phyloP scores from a whole-genome alignment of 2,329 filamentous ascomycete species.

The Teratosphaeriaceae sp. region DNA sequence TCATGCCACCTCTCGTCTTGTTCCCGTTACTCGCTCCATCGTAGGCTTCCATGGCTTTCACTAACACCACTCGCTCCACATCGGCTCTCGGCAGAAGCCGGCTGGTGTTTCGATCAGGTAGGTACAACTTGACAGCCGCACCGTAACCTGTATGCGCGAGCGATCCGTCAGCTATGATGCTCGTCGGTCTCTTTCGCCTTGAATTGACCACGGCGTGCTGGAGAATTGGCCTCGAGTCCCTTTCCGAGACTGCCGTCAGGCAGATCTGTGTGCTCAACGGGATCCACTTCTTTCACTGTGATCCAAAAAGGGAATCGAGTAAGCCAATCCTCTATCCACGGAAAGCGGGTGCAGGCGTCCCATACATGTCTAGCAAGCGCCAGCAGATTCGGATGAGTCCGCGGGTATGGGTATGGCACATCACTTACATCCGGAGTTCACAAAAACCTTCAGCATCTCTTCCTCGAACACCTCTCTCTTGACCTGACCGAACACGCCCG shows the following conservation, averaged over 20 bases:
- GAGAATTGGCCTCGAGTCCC: constrained; percentile 17
- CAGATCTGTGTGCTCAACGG: constrained; percentile 14
- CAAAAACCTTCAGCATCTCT: constrained; percentile 62
- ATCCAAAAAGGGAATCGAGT: constrained; percentile 1
- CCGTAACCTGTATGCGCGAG: constrained; percentile 45
- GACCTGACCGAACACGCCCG: constrained; percentile 53
- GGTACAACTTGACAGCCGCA: constrained; percentile 49
- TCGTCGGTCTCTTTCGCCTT: background rate
- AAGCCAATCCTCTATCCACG: background rate
- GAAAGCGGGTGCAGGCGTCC: background rate
- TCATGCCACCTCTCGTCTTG: constrained; percentile 65
- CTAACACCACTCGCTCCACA: constrained; percentile 56
- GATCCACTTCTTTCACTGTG: constrained; percentile 20
- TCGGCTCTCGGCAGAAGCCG: constrained; percentile 43
- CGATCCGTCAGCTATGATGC: constrained; percentile 15
- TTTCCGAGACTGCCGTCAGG: constrained; percentile 13
- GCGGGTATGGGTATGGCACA: background rate
- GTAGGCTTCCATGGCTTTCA: constrained; percentile 62
- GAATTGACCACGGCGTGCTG: constrained; percentile 10
- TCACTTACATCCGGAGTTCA: constrained; percentile 37
- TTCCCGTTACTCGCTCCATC: constrained; percentile 81
- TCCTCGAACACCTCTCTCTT: constrained; percentile 57
- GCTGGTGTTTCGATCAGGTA: constrained; percentile 49
- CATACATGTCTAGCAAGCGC: background rate
- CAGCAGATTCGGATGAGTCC: too few species aligned